Conservation (phyloP, 164 flowering plant species). For the Magnolia kwangsiensis region DNA sequence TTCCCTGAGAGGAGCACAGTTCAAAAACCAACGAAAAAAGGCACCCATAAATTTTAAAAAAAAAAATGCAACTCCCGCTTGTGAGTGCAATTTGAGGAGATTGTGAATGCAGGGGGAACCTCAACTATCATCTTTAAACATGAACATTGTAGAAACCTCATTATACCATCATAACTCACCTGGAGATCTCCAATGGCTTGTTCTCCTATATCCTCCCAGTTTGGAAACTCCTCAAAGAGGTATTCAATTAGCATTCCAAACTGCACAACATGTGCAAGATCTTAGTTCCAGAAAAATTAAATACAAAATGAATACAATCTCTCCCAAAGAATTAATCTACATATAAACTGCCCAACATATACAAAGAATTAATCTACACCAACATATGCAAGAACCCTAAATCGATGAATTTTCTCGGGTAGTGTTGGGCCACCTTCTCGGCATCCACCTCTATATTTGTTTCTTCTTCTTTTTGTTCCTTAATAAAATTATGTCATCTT, state of each 20-base stretch:
- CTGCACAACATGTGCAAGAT: constrained; percentile 39
- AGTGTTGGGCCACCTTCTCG: no score
- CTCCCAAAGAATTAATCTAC: no score
- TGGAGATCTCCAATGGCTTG: constrained; percentile 87
- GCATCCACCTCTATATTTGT: no score
- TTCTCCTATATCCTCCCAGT: constrained; percentile 60
- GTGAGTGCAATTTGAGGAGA: no score
- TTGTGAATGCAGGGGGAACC: no score
- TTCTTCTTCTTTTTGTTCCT: no score
- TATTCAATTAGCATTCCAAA: constrained; percentile 96
- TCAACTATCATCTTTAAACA: not conserved
- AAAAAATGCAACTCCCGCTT: no score
- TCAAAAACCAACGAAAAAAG: not conserved
- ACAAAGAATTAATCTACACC: no score
- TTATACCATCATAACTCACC: constrained; percentile 37
- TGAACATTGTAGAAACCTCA: not conserved
- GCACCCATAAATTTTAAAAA: not conserved
- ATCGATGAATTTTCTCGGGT: no score
- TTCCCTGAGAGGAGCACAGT: not conserved
- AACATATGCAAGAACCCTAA: no score
- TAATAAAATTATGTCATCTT: no score
- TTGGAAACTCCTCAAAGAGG: constrained; percentile 74
- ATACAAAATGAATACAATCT: not conserved
- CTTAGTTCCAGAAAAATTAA: not conserved
- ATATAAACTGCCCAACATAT: no score